Evolutionary conservation across 257 asterid species (phyloP).

Genomic region (Salvia rosmarinus): DNA sequence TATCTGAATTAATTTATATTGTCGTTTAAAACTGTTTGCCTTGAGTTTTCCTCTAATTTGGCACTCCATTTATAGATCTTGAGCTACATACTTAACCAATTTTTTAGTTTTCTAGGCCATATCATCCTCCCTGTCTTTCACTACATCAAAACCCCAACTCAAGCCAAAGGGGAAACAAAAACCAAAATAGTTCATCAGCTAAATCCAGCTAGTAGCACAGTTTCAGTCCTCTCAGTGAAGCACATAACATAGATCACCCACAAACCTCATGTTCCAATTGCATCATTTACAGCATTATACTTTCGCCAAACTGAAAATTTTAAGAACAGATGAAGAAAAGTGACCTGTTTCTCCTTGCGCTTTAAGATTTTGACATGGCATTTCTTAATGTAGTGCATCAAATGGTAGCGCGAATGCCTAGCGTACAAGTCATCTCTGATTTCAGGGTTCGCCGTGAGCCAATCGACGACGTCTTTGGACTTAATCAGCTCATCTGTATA

Average conservation of each 20-base stretch:
- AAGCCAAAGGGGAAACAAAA: too few species aligned
- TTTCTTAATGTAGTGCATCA: constrained; percentile 90
- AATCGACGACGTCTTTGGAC: constrained; percentile 78
- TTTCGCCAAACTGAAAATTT: background rate
- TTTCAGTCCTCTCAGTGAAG: constrained; percentile 1
- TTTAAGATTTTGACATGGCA: constrained; percentile 90
- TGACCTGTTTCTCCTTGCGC: constrained; percentile 78
- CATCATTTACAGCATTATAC: constrained; percentile 4
- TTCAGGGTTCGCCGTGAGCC: constrained; percentile 76
- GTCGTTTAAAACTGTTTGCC: background rate
- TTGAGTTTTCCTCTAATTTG: background rate
- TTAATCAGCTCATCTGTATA: constrained; percentile 77
- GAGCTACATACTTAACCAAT: background rate
- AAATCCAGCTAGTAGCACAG: background rate
- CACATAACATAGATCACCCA: constrained; percentile 7
- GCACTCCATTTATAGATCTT: background rate
- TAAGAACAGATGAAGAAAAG: background rate
- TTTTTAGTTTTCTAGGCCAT: background rate
- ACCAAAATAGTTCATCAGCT: background rate
- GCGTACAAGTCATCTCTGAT: constrained; percentile 75
- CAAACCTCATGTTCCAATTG: constrained; percentile 1
- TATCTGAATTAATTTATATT: background rate
- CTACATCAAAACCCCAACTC: background rate
- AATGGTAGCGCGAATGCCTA: constrained; percentile 90
- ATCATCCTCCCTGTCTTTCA: too few species aligned